Evolutionary conservation across 495 filamentous ascomycete species (phyloP).

Genomic region (Penicillium simplicissimum): DNA sequence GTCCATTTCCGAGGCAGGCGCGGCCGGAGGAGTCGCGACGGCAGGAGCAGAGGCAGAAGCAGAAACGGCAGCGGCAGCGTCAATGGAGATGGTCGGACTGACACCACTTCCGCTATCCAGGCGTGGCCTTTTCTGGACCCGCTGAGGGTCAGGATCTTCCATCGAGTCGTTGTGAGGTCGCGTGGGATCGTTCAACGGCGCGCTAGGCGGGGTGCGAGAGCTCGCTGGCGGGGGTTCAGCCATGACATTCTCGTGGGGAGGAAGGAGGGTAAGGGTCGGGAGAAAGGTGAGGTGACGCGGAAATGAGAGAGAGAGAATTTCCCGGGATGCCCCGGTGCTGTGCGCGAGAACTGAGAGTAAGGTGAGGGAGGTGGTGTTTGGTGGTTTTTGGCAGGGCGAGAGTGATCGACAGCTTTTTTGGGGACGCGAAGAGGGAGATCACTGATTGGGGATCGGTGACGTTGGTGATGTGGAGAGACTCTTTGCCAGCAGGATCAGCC

Average conservation of each 20-base stretch:
- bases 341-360: neutral
- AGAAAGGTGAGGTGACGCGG: conserved; percentile 1
- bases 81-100: conserved; percentile 46
- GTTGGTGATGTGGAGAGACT: conserved; percentile 25
- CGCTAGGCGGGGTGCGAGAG: conserved; percentile 48
- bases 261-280: conserved; percentile 1
- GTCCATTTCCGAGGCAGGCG: conserved; percentile 35
- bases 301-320: neutral
- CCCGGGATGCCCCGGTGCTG: neutral
- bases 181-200: conserved; percentile 36
- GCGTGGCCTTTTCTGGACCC: conserved; percentile 62
- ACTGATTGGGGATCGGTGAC: conserved; percentile 24
- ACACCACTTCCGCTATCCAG: conserved; percentile 57
- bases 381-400: neutral
- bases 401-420: conserved; percentile 33
- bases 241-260: conserved; percentile 46
- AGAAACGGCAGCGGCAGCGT: conserved; percentile 19
- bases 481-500: neutral
- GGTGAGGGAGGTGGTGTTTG: neutral
- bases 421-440: conserved; percentile 21
- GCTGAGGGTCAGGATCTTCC: conserved; percentile 56
- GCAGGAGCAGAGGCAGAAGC: conserved; percentile 13
- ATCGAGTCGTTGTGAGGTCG: conserved; percentile 47
- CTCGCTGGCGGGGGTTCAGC: conserved; percentile 52
- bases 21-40: conserved; percentile 22